A percentile compares a stretch with the other conserved stretches of the same genome.
Conservation (phyloP, 345 rosid species). For the Bruguiera parviflora region DNA sequence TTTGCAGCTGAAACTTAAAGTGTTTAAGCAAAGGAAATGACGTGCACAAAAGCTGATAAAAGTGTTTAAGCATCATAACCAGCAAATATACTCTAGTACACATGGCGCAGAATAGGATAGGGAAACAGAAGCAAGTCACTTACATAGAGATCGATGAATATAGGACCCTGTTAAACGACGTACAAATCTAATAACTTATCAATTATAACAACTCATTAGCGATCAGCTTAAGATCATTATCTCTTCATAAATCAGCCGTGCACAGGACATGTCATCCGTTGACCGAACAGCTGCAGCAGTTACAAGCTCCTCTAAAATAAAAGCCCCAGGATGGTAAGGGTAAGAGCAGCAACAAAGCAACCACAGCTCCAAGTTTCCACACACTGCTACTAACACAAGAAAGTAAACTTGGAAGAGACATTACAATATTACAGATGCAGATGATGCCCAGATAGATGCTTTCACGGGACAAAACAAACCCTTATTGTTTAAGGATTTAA, state of each 20-base stretch:
- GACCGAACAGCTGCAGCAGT: too few species aligned
- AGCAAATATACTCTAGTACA: neutral
- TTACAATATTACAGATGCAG: neutral
- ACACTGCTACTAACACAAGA: conserved; percentile 14
- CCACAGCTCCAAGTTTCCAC: conserved; percentile 12
- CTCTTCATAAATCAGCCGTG: too few species aligned
- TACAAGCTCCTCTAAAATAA: neutral
- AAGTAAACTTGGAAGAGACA: conserved; percentile 7
- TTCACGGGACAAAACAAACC: neutral
- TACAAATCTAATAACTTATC: too few species aligned
- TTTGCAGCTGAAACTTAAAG: too few species aligned
- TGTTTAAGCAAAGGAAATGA: conserved; percentile 11
- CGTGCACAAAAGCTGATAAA: conserved; percentile 15
- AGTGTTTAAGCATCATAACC: neutral
- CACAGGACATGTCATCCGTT: too few species aligned
- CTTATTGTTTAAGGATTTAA: neutral
- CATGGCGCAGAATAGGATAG: neutral
- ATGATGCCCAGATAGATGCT: neutral
- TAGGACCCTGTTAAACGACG: too few species aligned
- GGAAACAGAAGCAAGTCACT: conserved; percentile 15
- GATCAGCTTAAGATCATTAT: too few species aligned
- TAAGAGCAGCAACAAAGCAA: conserved; percentile 14
- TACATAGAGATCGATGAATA: neutral
- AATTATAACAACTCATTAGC: too few species aligned
- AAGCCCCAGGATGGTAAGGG: conserved; percentile 1